Base-by-base conservation (phyloP, 345 rosid species). In the Bruguiera sexangula region DNA sequence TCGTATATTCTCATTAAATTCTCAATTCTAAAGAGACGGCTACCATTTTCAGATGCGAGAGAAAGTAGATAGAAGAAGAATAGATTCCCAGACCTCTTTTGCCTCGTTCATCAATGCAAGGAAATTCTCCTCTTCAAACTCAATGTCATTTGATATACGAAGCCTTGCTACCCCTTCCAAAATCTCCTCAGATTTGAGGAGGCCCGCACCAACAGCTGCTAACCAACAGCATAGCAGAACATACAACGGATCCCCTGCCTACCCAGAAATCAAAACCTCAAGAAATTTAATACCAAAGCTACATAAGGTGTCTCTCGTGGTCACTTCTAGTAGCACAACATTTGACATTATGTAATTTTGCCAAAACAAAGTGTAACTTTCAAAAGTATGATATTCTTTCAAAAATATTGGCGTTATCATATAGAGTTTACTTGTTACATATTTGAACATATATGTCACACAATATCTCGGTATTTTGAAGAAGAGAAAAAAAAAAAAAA, bases 141-240 rank as follows among this genome's bases (percentile, higher is more conserved):
- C 98, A 34, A 89, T 81, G 78, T 94, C 96, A 63, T 87, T 82
- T 0, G 98, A 89, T 70, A 94, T 64, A 63, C 89, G 86, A 79
- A 94, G 93, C 72, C 97, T 83, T 0, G 93, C 86, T 26, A 81
- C 96, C 37, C 95, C 96, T 48, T 88, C 97, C 72, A 89, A 79
- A 48, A 94, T 89, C 81, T 91, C 97, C 79, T 91, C 97, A 18
- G 97, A 91, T 78, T 91, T 95, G 53, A 95, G 81, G 71, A 95
- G 89, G 60, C 99, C 99, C 65, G 97, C 99, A 65, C 99, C 96
- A 6, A 89, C 89, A 59, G 96, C 98, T 36, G 99, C 90, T 64
- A 86, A 78, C 97, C 97, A 95, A 79, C 99, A 91, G 76, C 97
- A 89, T 27, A 95, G 73, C 60, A 91, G 86, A 76, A 91, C 99